Percentiles rank a stretch among this genome's conserved stretches.
Evolutionary conservation across 2,329 filamentous ascomycete genomes (phyloP).

Genomic region (Seiridium cupressi): DNA sequence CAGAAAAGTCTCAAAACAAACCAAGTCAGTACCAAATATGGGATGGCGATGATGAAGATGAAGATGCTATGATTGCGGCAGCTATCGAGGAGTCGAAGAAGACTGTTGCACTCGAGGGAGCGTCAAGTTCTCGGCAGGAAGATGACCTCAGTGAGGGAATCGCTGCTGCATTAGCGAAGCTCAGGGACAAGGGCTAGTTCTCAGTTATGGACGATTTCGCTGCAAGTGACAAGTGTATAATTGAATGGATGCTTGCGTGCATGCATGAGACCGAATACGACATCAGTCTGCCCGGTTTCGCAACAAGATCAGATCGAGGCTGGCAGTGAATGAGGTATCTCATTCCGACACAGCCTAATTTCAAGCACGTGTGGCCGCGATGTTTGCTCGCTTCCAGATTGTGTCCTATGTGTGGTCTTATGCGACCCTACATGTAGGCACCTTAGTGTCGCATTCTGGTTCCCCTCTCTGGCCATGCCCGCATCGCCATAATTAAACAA

Average conservation of each 20-base stretch:
- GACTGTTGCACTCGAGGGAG: slow-evolving; percentile 29
- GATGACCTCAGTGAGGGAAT: slow-evolving; percentile 55
- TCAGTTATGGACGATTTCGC: not conserved
- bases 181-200: slow-evolving; percentile 43
- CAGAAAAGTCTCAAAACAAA: slow-evolving; percentile 18
- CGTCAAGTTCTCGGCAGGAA: slow-evolving; percentile 23
- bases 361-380: not conserved
- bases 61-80: slow-evolving; percentile 48
- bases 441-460: not conserved
- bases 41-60: slow-evolving; percentile 44
- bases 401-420: not conserved
- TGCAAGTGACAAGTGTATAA: not conserved
- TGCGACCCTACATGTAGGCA: not conserved
- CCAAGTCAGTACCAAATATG: slow-evolving; percentile 33
- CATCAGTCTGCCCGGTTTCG: not conserved
- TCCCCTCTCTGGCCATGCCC: not conserved
- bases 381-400: not conserved
- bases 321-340: not conserved
- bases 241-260: not conserved
- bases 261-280: slow-evolving; percentile 2
- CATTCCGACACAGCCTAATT: not conserved
- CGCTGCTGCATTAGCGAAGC: slow-evolving; percentile 58
- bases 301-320: not conserved
- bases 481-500: not conserved
- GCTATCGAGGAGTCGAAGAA: slow-evolving; percentile 46